Evolutionary conservation across 2,329 filamentous ascomycete genomes (phyloP).

Genomic region (Phialophora verrucosa): DNA sequence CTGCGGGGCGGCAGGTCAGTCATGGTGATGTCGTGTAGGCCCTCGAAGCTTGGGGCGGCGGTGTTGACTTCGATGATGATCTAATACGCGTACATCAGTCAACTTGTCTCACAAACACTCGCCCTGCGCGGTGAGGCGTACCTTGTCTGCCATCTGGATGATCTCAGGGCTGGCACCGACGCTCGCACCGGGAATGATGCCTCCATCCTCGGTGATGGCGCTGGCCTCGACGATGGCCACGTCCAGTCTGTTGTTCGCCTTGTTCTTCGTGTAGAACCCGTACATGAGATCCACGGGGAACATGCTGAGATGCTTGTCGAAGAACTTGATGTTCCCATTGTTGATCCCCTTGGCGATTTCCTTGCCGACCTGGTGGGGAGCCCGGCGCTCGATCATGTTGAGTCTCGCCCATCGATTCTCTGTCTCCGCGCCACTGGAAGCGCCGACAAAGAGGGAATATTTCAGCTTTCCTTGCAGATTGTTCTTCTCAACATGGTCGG

Average conservation of each 20-base stretch:
- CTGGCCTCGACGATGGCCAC: constrained; percentile 85
- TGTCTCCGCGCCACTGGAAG: constrained; percentile 86
- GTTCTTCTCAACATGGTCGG: constrained; percentile 89
- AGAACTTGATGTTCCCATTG: constrained; percentile 85
- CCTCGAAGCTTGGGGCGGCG: constrained; percentile 80
- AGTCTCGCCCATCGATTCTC: constrained; percentile 89
- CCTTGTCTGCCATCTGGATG: constrained; percentile 88
- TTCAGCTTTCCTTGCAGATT: constrained; percentile 80
- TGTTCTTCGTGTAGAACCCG: constrained; percentile 84
- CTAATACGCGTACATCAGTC: constrained; percentile 39
- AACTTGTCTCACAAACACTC: background rate
- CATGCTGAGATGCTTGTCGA: constrained; percentile 93
- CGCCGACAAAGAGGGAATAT: constrained; percentile 86
- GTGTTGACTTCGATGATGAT: constrained; percentile 95
- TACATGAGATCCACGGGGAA: constrained; percentile 79
- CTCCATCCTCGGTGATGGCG: constrained; percentile 85
- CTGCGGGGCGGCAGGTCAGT: constrained; percentile 79
- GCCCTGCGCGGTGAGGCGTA: constrained; percentile 35
- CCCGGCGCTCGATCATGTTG: constrained; percentile 87
- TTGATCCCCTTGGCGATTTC: constrained; percentile 90
- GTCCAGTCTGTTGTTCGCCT: constrained; percentile 74
- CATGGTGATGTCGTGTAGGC: constrained; percentile 88
- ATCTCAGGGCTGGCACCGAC: constrained; percentile 86
- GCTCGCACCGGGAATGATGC: constrained; percentile 83
- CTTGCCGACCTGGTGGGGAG: constrained; percentile 88